These are phyloP conservation scores for Penicillium cosmopolitanum DNA, from an alignment of 495 filamentous ascomycete species.

Conservation along the genomic window DNA sequence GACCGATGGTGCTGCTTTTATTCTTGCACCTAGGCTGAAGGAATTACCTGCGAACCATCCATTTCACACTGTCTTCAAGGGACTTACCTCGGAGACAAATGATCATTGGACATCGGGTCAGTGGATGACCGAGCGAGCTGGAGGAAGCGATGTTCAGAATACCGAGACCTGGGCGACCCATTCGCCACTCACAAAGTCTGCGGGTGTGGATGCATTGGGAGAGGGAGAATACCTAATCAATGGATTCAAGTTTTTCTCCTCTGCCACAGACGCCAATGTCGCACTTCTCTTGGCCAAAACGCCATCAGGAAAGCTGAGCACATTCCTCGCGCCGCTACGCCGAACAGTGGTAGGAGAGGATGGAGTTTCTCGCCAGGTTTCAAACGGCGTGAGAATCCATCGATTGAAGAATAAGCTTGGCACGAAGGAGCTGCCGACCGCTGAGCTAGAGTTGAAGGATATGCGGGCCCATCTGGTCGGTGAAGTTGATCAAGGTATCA, in stretches of 20 bases:
- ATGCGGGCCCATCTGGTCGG: conserved; percentile 70
- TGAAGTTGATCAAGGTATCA: conserved; percentile 62
- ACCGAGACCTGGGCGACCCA: conserved; percentile 68
- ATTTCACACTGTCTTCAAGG: conserved; percentile 53
- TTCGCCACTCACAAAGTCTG: conserved; percentile 24
- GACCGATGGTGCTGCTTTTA: conserved; percentile 69
- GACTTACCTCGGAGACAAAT: conserved; percentile 57
- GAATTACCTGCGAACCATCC: conserved; percentile 36
- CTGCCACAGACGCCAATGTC: conserved; percentile 72
- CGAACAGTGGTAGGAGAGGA: conserved; percentile 38
- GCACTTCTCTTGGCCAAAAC: conserved; percentile 72
- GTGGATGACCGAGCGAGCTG: conserved; percentile 85
- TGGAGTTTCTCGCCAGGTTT: conserved; percentile 33
- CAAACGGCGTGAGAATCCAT: conserved; percentile 67
- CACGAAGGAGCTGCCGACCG: conserved; percentile 69
- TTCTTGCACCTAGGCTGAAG: conserved; percentile 58
- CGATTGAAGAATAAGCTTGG: conserved; percentile 73
- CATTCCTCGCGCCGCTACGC: conserved; percentile 70
- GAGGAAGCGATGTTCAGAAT: conserved; percentile 72
- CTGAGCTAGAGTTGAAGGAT: conserved; percentile 65
- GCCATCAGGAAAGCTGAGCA: conserved; percentile 54
- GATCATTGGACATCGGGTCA: conserved; percentile 77
- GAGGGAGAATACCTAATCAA: conserved; percentile 50
- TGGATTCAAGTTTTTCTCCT: conserved; percentile 81
- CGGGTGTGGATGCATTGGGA: conserved; percentile 18